A percentile compares a stretch with the other conserved stretches of the same genome.
Evolutionary conservation across 2,329 filamentous ascomycete genomes (phyloP).

Genomic region (Fragosphaeria purpurea): DNA sequence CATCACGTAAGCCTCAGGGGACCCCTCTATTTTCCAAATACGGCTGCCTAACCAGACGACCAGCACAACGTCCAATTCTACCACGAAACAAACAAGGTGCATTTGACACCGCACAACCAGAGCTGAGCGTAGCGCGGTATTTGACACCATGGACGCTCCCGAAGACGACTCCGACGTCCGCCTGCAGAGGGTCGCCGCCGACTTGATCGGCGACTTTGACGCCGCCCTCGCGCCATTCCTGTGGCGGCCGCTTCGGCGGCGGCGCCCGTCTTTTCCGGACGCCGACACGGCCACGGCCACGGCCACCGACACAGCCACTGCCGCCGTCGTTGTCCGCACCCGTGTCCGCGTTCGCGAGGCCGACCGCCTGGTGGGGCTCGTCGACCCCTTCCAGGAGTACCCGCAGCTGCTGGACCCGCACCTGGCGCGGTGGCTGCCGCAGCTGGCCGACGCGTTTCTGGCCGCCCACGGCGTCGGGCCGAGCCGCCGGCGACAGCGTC

Average conservation of each 20-base stretch:
- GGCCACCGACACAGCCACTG: conserved; percentile 11
- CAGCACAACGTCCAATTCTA: no score
- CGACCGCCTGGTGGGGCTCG: conserved; percentile 26
- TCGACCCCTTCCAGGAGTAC: conserved; percentile 91
- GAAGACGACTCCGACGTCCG: conserved; percentile 53
- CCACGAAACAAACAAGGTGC: no score
- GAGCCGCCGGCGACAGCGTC: conserved; percentile 6
- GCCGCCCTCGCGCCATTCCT: conserved; percentile 41
- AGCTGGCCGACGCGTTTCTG: conserved; percentile 67
- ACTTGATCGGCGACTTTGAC: conserved; percentile 50
- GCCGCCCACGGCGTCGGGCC: conserved; percentile 21
- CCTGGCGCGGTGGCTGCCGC: conserved; percentile 63
- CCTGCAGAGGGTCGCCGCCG: conserved; percentile 49
- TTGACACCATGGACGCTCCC: conserved; percentile 43
- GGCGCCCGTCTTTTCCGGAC: not conserved
- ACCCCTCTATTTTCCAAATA: no score
- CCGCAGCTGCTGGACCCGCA: conserved; percentile 86
- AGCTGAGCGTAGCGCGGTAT: no score
- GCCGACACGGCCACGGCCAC: not conserved
- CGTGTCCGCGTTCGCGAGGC: conserved; percentile 13
- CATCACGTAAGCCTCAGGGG: no score
- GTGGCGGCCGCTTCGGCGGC: conserved; percentile 24
- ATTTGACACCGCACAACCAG: no score
- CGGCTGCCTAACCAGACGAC: no score
- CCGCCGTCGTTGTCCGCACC: conserved; percentile 8